phyloP scores from a whole-genome alignment of 495 filamentous ascomycete species.

The Aspergillus leporis region DNA sequence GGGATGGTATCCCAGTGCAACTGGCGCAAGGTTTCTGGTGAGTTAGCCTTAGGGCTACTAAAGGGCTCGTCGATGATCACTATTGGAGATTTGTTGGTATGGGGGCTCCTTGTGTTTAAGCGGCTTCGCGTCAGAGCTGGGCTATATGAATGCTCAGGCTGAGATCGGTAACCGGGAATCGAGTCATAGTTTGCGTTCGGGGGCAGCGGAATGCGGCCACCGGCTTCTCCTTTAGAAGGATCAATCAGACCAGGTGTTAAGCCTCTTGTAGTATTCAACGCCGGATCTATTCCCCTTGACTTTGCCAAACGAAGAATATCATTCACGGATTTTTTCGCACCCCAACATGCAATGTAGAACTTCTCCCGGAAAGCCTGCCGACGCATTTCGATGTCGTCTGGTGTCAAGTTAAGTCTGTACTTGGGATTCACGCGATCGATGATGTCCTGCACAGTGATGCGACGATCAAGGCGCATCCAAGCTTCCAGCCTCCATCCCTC shows the following conservation, averaged over 20 bases:
- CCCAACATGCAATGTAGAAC: slow-evolving; percentile 19
- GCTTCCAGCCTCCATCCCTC: slow-evolving; percentile 27
- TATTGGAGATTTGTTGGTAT: background rate
- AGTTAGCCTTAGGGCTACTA: background rate
- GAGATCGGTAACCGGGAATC: background rate
- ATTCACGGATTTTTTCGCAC: slow-evolving; percentile 8
- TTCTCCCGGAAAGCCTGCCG: slow-evolving; percentile 12
- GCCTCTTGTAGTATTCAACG: slow-evolving; percentile 16
- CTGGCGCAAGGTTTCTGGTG: background rate
- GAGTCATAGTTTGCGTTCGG: background rate
- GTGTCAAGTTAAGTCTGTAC: slow-evolving; percentile 1
- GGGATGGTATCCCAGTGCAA: background rate
- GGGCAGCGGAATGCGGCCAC: slow-evolving; percentile 11
- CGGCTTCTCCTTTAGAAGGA: slow-evolving; percentile 12
- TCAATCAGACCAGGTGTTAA: slow-evolving; percentile 19
- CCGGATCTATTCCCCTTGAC: slow-evolving; percentile 10
- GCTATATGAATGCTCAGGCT: background rate
- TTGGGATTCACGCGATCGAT: slow-evolving; percentile 23
- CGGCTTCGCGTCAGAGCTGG: no score
- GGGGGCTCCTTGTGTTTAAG: background rate
- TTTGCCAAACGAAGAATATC: background rate
- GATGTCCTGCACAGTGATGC: slow-evolving; percentile 23
- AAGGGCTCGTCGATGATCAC: background rate
- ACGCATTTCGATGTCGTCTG: slow-evolving; percentile 9
- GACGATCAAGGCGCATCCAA: slow-evolving; percentile 24